phyloP scores from a whole-genome alignment of 2,329 filamentous ascomycete genomes.

The Botrytis fabae region DNA sequence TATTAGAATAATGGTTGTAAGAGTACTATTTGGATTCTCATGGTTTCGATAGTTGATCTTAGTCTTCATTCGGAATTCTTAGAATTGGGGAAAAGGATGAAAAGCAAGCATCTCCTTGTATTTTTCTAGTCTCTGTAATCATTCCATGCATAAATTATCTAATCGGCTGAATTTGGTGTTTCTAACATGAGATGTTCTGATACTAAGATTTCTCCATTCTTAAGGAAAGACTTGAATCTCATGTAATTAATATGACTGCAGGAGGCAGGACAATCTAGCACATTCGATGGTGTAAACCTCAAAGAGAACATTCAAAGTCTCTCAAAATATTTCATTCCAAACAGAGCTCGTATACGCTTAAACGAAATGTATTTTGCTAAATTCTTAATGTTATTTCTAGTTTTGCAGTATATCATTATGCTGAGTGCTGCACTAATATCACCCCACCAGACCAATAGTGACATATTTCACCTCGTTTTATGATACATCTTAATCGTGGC shows the following conservation, averaged over 20 bases:
- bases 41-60: not conserved
- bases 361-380: fast-evolving
- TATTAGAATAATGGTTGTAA: not conserved
- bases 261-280: not conserved
- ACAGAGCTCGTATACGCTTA: not conserved
- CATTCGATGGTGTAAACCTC: not conserved
- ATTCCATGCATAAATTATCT: not conserved
- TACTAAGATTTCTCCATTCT: not conserved
- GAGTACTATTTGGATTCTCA: not conserved
- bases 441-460: not conserved
- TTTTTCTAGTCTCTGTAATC: not conserved
- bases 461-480: fast-evolving
- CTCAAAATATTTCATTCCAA: too few relatives aligned
- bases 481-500: fast-evolving
- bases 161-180: too few relatives aligned
- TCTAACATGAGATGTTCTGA: too few relatives aligned
- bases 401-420: not conserved
- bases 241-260: not conserved
- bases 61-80: not conserved
- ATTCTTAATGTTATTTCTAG: not conserved
- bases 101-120: not conserved
- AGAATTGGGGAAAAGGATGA: not conserved
- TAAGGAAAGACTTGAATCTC: not conserved
- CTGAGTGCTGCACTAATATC: not conserved
- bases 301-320: not conserved